Base-by-base conservation (phyloP, 2,329 filamentous ascomycete species). In the Tolypocladium paradoxum region DNA sequence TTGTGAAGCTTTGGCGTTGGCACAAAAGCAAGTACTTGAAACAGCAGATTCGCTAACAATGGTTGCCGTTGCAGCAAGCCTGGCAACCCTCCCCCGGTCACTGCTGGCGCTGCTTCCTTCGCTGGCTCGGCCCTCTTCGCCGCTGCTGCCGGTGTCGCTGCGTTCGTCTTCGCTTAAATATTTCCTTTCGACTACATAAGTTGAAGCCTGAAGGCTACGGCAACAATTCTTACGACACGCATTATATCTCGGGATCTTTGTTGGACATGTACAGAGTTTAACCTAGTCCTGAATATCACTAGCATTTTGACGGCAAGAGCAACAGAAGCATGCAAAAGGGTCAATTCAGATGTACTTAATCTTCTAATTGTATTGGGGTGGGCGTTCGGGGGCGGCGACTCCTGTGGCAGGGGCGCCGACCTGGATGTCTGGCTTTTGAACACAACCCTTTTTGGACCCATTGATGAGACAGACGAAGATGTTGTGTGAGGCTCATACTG, bases 91-190 rank as follows among this genome's bases (percentile, higher is more conserved):
- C 65, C 69, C 56, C 62, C 65, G 57, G 69, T 75, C 61, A 77
- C 73, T 50, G 77, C 73, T 58, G 79, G 76, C 65, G 79, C 79
- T 59, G 71, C 72, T 62, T 71, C 74, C 64, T 65, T 82, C 62
- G 72, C 72, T 57, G 76, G 74, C 72, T 81, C 78, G 56, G 73
- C 73, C 64, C 56, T 75, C 64, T 68, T 81, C 64, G 79, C 79
- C 66, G 78, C 74, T 59, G 73, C 70, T 49, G 79, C 75, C 68
- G 79, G 77, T 71, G 65, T 78, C 53, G 74, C 71, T 56, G 79
- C 77, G 65, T 68, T 79, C 64, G 62, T 76, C 70, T 68, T 83
- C 64, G 75, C 74, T 67, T 82, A 82, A 77, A 65, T 67, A 49
- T 56, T 61, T 65, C 55, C 62, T 61, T 61, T 67, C 64, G 61